Base-by-base conservation (phyloP, 1,284 basidiomycete genomes). In the Rhodofomes roseus region DNA sequence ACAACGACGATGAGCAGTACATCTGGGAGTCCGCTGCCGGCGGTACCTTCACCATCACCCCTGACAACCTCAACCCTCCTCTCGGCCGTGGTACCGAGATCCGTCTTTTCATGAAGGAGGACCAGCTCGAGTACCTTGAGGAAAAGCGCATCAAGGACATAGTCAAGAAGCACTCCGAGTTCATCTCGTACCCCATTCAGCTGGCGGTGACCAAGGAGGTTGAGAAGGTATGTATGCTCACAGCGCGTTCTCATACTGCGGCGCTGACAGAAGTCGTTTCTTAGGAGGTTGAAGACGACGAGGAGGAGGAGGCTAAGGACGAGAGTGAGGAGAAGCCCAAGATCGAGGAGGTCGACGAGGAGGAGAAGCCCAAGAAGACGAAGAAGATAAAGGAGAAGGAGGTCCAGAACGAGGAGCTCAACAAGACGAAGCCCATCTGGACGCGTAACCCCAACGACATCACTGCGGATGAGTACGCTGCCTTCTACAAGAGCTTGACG, bases 361-460 rank as follows among this genome's bases (percentile, higher is more conserved):
- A 92, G 75, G 85, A 89, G 69, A 95, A 94, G 77, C 84, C 90
- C 65, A 96, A 98, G 87, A 98, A 98, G 89, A 96, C 84, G 65
- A 97, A 96, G 86, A 99, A 91, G 84, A 81, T 98, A 83, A 96
- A 95, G 85, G 93, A 95, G 83, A 84, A 81, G 73, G 87, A 89
- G 71, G 87, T 86, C 65, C 85, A 93, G 74, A 92, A 96, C 78
- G 95, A 99, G 82, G 97, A 98, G 82, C 92, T 99, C 73, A 99
- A 99, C 92, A 98, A 98, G 89, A 98, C 96, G 69, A 99, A 99
- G 83, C 97, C 96, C 62, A 91, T 99, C 77, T 99, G 96, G 96
- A 99, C 96, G 62, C 91, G 96, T 74, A 97, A 98, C 80, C 96
- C 97, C 67, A 82, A 84, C 66, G 96, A 97, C 46, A 98, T 99